These are phyloP conservation scores for Microcera coccophila DNA, from an alignment of 2,329 filamentous ascomycete genomes.

Conservation along the genomic window DNA sequence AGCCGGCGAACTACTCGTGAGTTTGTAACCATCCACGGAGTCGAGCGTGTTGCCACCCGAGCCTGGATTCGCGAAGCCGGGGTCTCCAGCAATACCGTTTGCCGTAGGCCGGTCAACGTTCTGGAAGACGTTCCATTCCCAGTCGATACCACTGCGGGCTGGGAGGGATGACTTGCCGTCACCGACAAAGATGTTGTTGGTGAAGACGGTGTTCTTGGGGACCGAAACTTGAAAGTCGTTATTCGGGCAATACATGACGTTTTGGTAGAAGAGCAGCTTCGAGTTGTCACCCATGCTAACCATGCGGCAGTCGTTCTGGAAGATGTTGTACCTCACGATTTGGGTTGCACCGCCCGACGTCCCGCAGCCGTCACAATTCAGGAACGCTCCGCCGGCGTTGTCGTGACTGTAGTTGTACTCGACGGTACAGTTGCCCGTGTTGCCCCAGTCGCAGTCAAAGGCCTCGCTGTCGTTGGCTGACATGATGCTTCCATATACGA, in stretches of 20 bases:
- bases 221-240: conserved; percentile 19
- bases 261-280: conserved; percentile 23
- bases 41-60: conserved; percentile 3
- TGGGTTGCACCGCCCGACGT: conserved; percentile 20
- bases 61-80: conserved; percentile 14
- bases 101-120: conserved; percentile 10
- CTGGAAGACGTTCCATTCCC: conserved; percentile 23
- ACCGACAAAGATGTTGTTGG: conserved; percentile 27
- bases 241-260: conserved; percentile 23
- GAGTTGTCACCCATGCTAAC: conserved; percentile 19
- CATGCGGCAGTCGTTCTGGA: conserved; percentile 25
- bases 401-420: conserved; percentile 27
- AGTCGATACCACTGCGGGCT: conserved; percentile 11
- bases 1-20: conserved; percentile 15
- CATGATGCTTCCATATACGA: conserved; percentile 24
- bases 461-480: conserved; percentile 21
- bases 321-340: conserved; percentile 26
- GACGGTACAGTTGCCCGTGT: conserved; percentile 23
- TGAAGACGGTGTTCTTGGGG: conserved; percentile 15
- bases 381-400: conserved; percentile 25
- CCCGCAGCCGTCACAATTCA: conserved; percentile 26
- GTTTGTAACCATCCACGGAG: conserved; percentile 15
- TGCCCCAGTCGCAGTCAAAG: conserved; percentile 28
- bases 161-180: conserved; percentile 18
- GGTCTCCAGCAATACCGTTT: conserved; percentile 16